These are phyloP conservation scores for Phytopythium ostracodes DNA, from an alignment of 352 stramenopile genomes.

Conservation along the genomic window DNA sequence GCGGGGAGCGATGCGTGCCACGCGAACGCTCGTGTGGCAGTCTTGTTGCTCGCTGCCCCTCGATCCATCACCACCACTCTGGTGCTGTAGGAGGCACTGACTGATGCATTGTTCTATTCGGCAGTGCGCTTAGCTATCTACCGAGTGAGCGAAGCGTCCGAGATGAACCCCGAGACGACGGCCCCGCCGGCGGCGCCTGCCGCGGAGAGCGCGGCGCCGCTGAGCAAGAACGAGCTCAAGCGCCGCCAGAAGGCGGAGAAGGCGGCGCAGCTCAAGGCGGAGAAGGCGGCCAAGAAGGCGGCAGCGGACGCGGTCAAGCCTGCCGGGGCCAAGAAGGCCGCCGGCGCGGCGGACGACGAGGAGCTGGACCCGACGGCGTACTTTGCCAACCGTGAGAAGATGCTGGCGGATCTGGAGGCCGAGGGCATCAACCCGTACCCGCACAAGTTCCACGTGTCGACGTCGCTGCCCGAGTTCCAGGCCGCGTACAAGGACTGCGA, in stretches of 20 bases:
- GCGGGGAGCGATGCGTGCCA: too few relatives aligned
- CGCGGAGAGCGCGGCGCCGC: slow-evolving; percentile 16
- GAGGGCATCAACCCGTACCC: slow-evolving; percentile 95
- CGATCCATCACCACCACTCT: neutral
- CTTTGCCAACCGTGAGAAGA: slow-evolving; percentile 94
- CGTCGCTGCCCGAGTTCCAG: slow-evolving; percentile 93
- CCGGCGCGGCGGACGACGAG: slow-evolving; percentile 82
- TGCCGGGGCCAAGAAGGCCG: slow-evolving; percentile 64
- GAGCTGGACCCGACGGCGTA: slow-evolving; percentile 97
- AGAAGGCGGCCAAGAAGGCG: slow-evolving; percentile 77
- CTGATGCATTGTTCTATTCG: neutral
- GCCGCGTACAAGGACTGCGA: slow-evolving; percentile 79
- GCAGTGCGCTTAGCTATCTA: neutral
- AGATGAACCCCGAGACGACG: slow-evolving; percentile 17
- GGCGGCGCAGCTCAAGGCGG: slow-evolving; percentile 90
- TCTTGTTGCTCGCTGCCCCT: neutral
- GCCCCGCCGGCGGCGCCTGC: slow-evolving; percentile 11
- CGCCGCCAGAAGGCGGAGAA: slow-evolving; percentile 96
- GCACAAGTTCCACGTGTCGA: slow-evolving; percentile 97
- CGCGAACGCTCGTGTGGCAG: neutral
- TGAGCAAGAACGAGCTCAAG: slow-evolving; percentile 99
- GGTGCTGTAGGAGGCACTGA: neutral
- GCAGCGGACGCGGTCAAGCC: slow-evolving; percentile 67
- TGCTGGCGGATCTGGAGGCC: slow-evolving; percentile 88
- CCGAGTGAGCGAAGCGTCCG: too few relatives aligned